These are phyloP conservation scores for Alternaria conjuncta DNA, from an alignment of 2,329 filamentous ascomycete species.

Conservation along the genomic window DNA sequence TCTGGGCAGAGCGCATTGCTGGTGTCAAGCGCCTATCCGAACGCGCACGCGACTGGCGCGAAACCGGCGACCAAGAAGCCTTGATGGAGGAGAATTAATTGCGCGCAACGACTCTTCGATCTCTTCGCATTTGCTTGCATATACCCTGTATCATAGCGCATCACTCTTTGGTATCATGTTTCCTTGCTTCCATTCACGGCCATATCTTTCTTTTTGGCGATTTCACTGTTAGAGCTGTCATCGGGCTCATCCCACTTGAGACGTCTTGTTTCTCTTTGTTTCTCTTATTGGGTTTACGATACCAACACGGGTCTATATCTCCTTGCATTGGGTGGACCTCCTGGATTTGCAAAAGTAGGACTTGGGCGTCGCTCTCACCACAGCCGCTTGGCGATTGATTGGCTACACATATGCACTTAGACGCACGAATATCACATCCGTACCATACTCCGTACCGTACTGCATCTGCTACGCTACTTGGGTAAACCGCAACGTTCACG, in stretches of 20 bases:
- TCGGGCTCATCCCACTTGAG: slow-evolving; percentile 12
- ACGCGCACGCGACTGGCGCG: slow-evolving; percentile 88
- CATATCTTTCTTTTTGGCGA: slow-evolving; percentile 20
- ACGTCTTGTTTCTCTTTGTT: slow-evolving; percentile 10
- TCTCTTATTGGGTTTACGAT: slow-evolving; percentile 24
- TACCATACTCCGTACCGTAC: slow-evolving; percentile 8
- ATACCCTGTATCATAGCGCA: slow-evolving; percentile 30
- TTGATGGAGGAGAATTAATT: slow-evolving; percentile 59
- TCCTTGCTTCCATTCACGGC: slow-evolving; percentile 16
- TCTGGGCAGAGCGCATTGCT: slow-evolving; percentile 84
- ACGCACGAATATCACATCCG: slow-evolving; percentile 28
- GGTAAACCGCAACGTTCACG: background rate
- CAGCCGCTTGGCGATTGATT: slow-evolving; percentile 22
- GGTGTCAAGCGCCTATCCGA: slow-evolving; percentile 85
- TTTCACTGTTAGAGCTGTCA: slow-evolving; percentile 10
- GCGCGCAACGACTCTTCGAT: slow-evolving; percentile 11
- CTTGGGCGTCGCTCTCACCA: slow-evolving; percentile 18
- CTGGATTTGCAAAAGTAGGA: slow-evolving; percentile 26
- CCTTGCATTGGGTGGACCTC: slow-evolving; percentile 10
- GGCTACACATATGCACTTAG: slow-evolving; percentile 23
- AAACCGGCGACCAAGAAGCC: slow-evolving; percentile 76
- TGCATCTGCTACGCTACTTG: slow-evolving; percentile 2
- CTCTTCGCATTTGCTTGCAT: slow-evolving; percentile 16
- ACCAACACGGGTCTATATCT: slow-evolving; percentile 23
- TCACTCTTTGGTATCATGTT: slow-evolving; percentile 19